phyloP scores from a whole-genome alignment of 2,329 filamentous ascomycete species.

The Paraphaeosphaeria sporulosa region DNA sequence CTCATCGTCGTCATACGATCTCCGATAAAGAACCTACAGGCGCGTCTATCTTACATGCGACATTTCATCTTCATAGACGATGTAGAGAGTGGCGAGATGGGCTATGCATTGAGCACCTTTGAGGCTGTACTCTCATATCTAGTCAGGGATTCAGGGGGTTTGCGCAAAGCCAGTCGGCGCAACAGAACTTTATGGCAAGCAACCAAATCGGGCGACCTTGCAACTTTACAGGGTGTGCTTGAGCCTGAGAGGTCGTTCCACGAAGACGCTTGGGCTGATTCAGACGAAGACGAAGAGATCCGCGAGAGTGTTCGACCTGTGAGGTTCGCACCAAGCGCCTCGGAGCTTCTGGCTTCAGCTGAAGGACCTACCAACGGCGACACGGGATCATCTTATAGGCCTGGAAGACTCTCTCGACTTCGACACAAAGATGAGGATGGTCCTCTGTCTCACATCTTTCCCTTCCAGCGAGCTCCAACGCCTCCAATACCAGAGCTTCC shows the following conservation, averaged over 20 bases:
- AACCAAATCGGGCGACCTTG: constrained; percentile 76
- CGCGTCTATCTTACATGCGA: constrained; percentile 90
- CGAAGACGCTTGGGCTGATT: constrained; percentile 36
- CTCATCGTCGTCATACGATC: constrained; percentile 92
- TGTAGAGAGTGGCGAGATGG: constrained; percentile 94
- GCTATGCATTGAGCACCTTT: constrained; percentile 94
- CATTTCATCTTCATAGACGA: constrained; percentile 98
- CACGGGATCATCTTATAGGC: constrained; percentile 28
- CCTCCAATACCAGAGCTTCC: constrained; percentile 51
- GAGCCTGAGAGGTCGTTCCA: constrained; percentile 68
- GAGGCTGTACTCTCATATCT: constrained; percentile 94
- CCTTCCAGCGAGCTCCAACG: constrained; percentile 74
- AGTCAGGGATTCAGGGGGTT: constrained; percentile 77
- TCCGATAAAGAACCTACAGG: constrained; percentile 85
- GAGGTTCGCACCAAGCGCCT: constrained; percentile 41
- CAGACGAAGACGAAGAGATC: constrained; percentile 37
- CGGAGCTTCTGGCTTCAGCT: constrained; percentile 34
- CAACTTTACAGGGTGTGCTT: constrained; percentile 78
- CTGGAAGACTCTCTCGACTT: constrained; percentile 27
- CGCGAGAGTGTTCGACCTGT: constrained; percentile 36
- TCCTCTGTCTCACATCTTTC: constrained; percentile 83
- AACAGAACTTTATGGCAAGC: constrained; percentile 92
- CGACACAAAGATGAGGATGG: constrained; percentile 40
- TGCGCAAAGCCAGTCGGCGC: constrained; percentile 83
- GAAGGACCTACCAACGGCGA: constrained; percentile 43